Conservation (phyloP, 2,329 filamentous ascomycete genomes). For the Ophioceras dolichostomum region DNA sequence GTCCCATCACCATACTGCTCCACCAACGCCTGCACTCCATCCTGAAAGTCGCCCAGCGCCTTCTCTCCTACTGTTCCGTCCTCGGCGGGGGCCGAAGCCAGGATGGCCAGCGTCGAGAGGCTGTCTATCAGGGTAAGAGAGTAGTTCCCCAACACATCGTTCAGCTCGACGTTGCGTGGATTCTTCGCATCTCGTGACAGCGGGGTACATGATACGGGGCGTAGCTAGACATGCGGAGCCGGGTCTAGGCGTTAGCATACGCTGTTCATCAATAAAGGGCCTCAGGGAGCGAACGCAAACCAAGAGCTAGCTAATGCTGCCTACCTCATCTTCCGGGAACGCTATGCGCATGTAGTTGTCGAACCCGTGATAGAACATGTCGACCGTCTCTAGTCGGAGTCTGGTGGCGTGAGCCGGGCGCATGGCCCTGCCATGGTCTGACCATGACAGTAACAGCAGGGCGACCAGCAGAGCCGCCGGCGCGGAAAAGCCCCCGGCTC, state of each 20-base stretch:
- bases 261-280: too few relatives aligned
- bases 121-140: constrained; percentile 93
- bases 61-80: constrained; percentile 40
- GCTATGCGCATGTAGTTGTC: constrained; percentile 90
- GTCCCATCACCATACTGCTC: constrained; percentile 79
- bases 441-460: constrained; percentile 24
- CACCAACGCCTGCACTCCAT: constrained; percentile 65
- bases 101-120: constrained; percentile 82
- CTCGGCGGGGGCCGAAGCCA: constrained; percentile 61
- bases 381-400: constrained; percentile 47
- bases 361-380: constrained; percentile 95
- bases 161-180: constrained; percentile 71
- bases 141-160: constrained; percentile 95
- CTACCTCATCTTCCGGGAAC: constrained; percentile 86
- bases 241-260: too few relatives aligned
- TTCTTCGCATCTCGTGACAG: constrained; percentile 74
- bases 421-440: constrained; percentile 32
- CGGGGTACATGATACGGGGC: constrained; percentile 73
- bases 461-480: constrained; percentile 14
- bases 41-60: constrained; percentile 64
- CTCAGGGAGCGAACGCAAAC: too few relatives aligned
- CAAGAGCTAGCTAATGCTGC: too few relatives aligned
- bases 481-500: neutral
- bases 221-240: too few relatives aligned
- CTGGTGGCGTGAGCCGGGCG: constrained; percentile 39